Evolutionary conservation across 352 stramenopile genomes (phyloP), one percentile per base, ranked within the genome.

Genomic region (Phytophthora pseudosyringae): DNA sequence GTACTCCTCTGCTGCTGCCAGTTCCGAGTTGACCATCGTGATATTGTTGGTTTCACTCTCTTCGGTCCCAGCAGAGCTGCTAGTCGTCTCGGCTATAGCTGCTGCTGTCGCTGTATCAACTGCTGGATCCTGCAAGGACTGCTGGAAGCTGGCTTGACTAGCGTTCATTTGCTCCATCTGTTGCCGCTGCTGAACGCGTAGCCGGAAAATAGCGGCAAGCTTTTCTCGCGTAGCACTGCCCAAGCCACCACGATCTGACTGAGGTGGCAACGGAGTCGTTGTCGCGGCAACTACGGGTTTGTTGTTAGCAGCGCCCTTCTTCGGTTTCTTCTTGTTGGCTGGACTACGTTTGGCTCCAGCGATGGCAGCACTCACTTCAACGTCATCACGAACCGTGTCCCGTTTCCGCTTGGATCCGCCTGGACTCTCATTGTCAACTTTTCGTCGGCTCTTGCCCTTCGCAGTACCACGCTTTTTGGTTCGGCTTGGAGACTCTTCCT

Each of bases 171-270:
- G 62, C 26, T 73, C 48, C 41, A 77, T 64, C 29, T 87, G 51
- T 16, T 88, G 69, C 25, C 69, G 70, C 29, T 85, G 79, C 35
- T 85, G 74, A 12, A 91, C 38, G 9, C 84, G 78, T 25, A 81
- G 65, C 5, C 77, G 79, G 29, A 93, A 93, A 48, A 91, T 90
- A 15, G 68, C 73, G 2, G 78, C 71, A 21, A 93, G 60, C n/a
- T 80, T 75, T 44, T 91, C 76, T 32, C 72, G 70, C 4, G 74
- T 86, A 0, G 70, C 55, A 33, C 49, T 66, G 25, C 67, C 50
- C 38, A 78, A 31, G n/a, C 53, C 53, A 32, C 32, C 55, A 16
- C 47, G 55, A 25, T 46, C 21, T 32, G 35, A 45, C 32, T 21
- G 46, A 53, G 44, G 16, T 35, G 64, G 45, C 21, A 60, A 56